Evolutionary conservation across 1,139 yeast species (phyloP), one percentile per base, ranked within the genome.

Genomic region (Pichia sp.): DNA sequence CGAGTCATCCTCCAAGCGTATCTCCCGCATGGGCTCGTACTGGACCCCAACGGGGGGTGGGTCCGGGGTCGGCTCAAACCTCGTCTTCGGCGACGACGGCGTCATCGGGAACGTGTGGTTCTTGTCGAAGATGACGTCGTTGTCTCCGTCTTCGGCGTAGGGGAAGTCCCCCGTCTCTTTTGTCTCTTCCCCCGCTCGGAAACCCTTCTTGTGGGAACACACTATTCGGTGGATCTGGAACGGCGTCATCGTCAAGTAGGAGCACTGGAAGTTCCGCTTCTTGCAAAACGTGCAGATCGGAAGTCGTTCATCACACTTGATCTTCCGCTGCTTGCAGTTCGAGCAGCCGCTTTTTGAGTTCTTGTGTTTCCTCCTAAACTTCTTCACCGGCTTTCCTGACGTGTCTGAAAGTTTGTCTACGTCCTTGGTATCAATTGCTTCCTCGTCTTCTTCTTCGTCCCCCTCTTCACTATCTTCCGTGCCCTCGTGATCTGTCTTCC

Each of bases 271-370:
- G 49, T 67, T 66, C 44, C 71, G 69, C 49, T 67, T 66, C 10
- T 63, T 53, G 60, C 80, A 75, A 56, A 74, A 74, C 21, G 58
- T 62, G 65, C 79, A 75, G 44, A 63, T 63, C 3, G 80, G 79
- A 23, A 65, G 67, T 4, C 55, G 34, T 61, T 75, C 80, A 57
- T 75, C 77, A 60, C 80, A 75, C 53, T 78, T 70, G 42, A 75
- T 71, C 58, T 74, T 72, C 55, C 76, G 69, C 47, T 71, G 62
- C 58, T 75, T 75, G 63, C 80, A 75, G 50, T 69, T 70, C 18
- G 59, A 55, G 59, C 80, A 75, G 1, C 80, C 80, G 42, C 67
- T 57, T 56, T 70, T 74, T 36, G 41, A 36, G n/a, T 19, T 36
- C 22, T 36, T 36, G 22, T 36, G 41, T 36, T 36, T 36, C 41